Evolutionary conservation across 352 stramenopile species (phyloP), one percentile per base, ranked within the genome.

Genomic region (Lagenidium giganteum): DNA sequence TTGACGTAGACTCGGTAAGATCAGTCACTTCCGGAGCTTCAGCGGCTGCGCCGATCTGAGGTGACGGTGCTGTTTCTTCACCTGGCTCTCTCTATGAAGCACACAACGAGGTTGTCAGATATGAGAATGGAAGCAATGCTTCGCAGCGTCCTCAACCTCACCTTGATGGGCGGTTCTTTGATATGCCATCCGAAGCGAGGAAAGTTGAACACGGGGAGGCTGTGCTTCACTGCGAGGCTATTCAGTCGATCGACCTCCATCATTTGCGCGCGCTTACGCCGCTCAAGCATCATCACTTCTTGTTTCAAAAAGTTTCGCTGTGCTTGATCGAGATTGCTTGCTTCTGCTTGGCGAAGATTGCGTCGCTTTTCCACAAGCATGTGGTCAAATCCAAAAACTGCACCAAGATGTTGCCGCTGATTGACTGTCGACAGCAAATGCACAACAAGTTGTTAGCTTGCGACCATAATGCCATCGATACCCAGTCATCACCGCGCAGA

Each of bases 271-370:
- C 42, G 25, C 34, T 51, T 59, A 12, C 60, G 55, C n/a, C 59
- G 34, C 1, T 33, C 54, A 38, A 35, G 67, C 24, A 34, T 65
- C n/a, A 48, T 50, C 4, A 72, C 66, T 21, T 44, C 66, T 18
- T 69, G 61, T 42, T 72, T 55, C 42, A 49, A 62, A 24, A 70
- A 70, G 22, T 67, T 76, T 29, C 51, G 50, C 11, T 39, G 52
- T 28, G 64, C 50, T 41, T 68, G n/a, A n/a, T n/a, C n/a, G n/a
- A n/a, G n/a, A n/a, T n/a, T n/a, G n/a, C 54, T 27, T 38, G 41
- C 20, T 64, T 47, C 20, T 55, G 48, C 6, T 35, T 25, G n/a
- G 51, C 50, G 17, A n/a, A n/a, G n/a, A n/a, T n/a, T n/a, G n/a
- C n/a, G n/a, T n/a, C n/a, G n/a, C n/a, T n/a, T n/a, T n/a, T n/a